Conservation (phyloP, 2,329 filamentous ascomycete species). For the Diaporthe sp. region DNA sequence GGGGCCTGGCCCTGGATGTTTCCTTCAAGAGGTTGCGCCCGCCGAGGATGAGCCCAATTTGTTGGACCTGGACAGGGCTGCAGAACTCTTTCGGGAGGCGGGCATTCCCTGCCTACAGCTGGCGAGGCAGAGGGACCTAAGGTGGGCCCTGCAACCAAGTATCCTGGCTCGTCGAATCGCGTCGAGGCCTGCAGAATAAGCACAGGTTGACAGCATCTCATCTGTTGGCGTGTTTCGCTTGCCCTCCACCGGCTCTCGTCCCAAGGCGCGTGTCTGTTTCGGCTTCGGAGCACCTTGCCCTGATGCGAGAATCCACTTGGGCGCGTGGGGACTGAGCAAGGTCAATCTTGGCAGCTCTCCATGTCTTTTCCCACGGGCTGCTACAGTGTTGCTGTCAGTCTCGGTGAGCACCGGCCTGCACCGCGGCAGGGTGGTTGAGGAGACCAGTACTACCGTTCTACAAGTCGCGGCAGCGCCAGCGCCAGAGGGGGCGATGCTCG, state of each 20-base stretch:
- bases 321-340: neutral
- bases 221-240: constrained; percentile 20
- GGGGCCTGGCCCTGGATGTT: neutral
- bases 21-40: neutral
- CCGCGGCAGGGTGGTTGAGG: neutral
- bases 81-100: neutral
- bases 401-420: neutral
- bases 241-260: neutral
- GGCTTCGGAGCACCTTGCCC: neutral
- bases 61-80: constrained; percentile 13
- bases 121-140: neutral
- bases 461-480: neutral
- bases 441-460: neutral
- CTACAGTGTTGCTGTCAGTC: constrained; percentile 10
- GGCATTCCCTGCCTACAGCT: neutral
- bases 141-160: neutral
- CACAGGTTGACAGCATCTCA: constrained; percentile 10
- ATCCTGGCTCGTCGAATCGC: neutral
- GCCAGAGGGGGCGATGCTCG: neutral
- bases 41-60: constrained; percentile 21
- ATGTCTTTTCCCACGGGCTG: neutral
- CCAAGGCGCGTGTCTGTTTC: constrained; percentile 2
- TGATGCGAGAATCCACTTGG: neutral
- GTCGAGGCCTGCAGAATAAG: neutral
- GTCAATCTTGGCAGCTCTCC: neutral